Base-by-base conservation (phyloP, 495 filamentous ascomycete species). In the Talaromyces stipitatus region DNA sequence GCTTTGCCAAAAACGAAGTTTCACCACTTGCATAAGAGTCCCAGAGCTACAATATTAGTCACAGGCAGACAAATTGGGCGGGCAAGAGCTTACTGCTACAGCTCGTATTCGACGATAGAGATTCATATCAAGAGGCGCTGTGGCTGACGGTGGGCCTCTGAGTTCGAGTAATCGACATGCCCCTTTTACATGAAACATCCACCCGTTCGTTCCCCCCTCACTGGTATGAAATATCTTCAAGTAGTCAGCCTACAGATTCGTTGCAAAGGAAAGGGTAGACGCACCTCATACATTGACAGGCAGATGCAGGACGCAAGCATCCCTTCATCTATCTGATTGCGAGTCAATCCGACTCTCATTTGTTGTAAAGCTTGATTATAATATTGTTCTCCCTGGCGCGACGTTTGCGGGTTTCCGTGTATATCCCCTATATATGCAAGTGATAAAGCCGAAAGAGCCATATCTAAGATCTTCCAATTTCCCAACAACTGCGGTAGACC, bases 181-280 rank as follows among this genome's bases (percentile, higher is more conserved):
- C 9, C 54, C 54, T 46, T 54, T 55, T 20, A 55, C 54, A 45
- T 55, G 54, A 28, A 45, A 55, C 54, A 55, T 55, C 54, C 54
- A 55, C 33, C 54, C 54, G 32, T 43, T 32, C 46, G 54, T 26
- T 16, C 54, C 36, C n/a, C n/a, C n/a, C 11, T 29, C 26, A 55
- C 26, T 55, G 9, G 54, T 55, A 28, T 43, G 38, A 29, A 55
- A 55, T 18, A 46, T 20, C 36, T 55, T 55, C 3, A 28, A n/a
- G 26, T 22, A 28, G 26, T 30, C 14, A 51, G 48, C 14, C 11
- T 51, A 18, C n/a, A 4, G 20, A 2, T 26, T 24, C 26, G 5
- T 2, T 3, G 3, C 14, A 9, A 14, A 29, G 24, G 26, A 10
- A 29, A 18, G 2, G 14, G 24, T n/a, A 14, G 24, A 55, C 54